phyloP scores from a whole-genome alignment of 116 monocot genomes.

The Papilionanthe hybrid region DNA sequence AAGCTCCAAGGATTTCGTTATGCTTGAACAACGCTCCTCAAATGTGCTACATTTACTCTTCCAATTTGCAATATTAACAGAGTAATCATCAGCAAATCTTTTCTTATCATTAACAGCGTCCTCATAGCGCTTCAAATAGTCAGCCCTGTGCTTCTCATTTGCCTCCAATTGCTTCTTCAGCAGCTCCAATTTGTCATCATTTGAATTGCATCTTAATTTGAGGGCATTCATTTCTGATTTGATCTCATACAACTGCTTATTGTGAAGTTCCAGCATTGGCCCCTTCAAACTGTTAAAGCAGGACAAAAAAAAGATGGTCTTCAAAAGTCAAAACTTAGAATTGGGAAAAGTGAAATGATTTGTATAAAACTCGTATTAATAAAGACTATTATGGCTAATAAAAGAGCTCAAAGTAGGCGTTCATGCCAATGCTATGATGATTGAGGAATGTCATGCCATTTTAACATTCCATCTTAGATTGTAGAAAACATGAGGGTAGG shows the following conservation, averaged over 20 bases:
- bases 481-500: neutral
- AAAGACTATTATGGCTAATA: too few relatives aligned
- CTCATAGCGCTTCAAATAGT: constrained; percentile 79
- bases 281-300: constrained; percentile 51
- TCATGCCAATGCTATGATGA: too few relatives aligned
- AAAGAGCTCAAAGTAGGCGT: too few relatives aligned
- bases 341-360: neutral
- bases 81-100: constrained; percentile 59
- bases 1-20: constrained; percentile 55
- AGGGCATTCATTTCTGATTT: constrained; percentile 65
- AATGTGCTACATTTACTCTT: constrained; percentile 69
- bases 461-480: too few relatives aligned
- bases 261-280: constrained; percentile 54
- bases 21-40: constrained; percentile 52
- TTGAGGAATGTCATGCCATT: too few relatives aligned
- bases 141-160: constrained; percentile 70
- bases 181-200: constrained; percentile 67
- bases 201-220: constrained; percentile 52
- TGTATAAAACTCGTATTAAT: too few relatives aligned
- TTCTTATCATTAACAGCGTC: constrained; percentile 66
- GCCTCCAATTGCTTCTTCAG: constrained; percentile 72
- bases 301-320: neutral
- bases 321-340: neutral
- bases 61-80: constrained; percentile 51
- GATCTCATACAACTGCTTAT: constrained; percentile 42